Percentiles rank a stretch among this genome's conserved stretches.
Evolutionary conservation across 257 asterid genomes (phyloP).

Genomic region (Scutellaria minor): DNA sequence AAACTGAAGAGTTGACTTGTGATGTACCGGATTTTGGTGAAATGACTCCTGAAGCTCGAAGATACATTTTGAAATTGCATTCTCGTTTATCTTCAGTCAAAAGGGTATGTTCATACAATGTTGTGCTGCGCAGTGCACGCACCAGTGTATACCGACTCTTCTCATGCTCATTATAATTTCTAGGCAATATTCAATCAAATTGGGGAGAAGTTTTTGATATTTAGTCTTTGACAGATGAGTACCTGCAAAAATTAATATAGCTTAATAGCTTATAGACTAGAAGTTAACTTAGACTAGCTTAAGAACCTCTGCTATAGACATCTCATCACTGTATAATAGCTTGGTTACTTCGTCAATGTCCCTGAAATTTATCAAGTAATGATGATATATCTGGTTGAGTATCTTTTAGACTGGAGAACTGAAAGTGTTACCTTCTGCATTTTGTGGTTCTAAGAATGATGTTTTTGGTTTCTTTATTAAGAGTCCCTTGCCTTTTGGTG

Average conservation of each 20-base stretch:
- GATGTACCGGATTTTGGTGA: constrained; percentile 68
- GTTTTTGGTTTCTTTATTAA: constrained; percentile 25
- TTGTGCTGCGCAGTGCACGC: background rate
- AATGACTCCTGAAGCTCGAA: constrained; percentile 79
- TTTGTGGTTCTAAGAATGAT: background rate
- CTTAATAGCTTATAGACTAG: background rate
- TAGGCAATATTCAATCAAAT: constrained; percentile 4
- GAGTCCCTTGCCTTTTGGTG: background rate
- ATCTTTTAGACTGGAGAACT: background rate
- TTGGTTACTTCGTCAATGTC: background rate
- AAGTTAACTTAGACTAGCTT: background rate
- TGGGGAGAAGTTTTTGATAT: background rate
- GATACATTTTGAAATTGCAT: constrained; percentile 65
- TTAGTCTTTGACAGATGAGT: constrained; percentile 24
- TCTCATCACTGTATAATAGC: background rate
- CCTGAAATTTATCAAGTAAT: background rate
- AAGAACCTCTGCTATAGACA: constrained; percentile 5
- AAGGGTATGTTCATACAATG: constrained; percentile 50
- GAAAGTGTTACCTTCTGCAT: background rate
- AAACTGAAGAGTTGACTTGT: constrained; percentile 42
- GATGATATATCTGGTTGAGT: background rate
- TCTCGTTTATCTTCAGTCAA: constrained; percentile 67
- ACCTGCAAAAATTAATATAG: background rate
- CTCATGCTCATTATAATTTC: background rate
- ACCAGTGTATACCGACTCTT: background rate